phyloP scores from a whole-genome alignment of 2,329 filamentous ascomycete genomes.

The Sclerotinia trifoliorum region DNA sequence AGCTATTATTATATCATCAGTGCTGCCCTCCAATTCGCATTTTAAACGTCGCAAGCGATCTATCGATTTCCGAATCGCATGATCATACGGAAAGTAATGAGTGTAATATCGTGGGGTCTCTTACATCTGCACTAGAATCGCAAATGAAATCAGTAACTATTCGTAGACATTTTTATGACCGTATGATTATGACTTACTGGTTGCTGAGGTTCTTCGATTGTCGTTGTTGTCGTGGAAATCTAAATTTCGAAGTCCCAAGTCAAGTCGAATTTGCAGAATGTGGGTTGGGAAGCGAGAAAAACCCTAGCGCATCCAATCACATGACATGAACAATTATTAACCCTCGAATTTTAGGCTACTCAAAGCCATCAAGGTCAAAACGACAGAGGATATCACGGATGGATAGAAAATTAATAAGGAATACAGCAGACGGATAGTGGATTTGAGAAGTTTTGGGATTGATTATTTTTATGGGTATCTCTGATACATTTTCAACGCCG shows the following conservation, averaged over 20 bases:
- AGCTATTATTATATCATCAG: constrained; percentile 56
- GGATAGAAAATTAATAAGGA: background rate
- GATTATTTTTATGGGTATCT: constrained; percentile 10
- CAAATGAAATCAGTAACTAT: constrained; percentile 41
- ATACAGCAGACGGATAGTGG: background rate
- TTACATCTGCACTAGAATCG: constrained; percentile 83
- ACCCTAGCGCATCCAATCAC: constrained; percentile 13
- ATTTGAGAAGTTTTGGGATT: background rate
- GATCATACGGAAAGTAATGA: constrained; percentile 22
- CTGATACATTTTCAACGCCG: constrained; percentile 1
- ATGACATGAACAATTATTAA: background rate
- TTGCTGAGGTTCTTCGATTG: constrained; percentile 42
- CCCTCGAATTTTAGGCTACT: constrained; percentile 13
- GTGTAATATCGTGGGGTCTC: constrained; percentile 42
- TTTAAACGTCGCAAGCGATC: too few relatives aligned
- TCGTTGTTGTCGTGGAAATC: constrained; percentile 29
- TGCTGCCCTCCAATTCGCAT: constrained; percentile 20
- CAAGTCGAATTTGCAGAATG: constrained; percentile 17
- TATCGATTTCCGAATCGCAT: background rate
- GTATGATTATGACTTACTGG: constrained; percentile 51
- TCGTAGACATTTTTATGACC: constrained; percentile 14
- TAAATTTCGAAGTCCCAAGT: constrained; percentile 23
- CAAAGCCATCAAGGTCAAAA: constrained; percentile 7
- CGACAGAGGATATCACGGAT: background rate
- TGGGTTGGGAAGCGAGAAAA: constrained; percentile 8